These are phyloP conservation scores for Echium plantagineum DNA, from an alignment of 257 asterid species.

Conservation along the genomic window DNA sequence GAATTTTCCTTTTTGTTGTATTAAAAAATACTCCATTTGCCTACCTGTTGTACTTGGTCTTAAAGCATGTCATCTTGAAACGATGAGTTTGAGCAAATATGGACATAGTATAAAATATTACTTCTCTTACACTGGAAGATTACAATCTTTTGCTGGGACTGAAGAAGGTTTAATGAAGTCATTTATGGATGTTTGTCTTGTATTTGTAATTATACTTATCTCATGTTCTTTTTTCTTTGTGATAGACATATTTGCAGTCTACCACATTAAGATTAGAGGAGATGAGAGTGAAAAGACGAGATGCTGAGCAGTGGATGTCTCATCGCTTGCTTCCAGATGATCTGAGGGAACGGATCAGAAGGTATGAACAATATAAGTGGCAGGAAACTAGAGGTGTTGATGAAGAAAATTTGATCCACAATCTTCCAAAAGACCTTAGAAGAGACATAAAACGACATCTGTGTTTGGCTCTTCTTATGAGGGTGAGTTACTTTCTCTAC, in stretches of 20 bases:
- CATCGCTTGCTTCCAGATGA: slow-evolving; percentile 87
- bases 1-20: too few species aligned
- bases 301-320: slow-evolving; percentile 98
- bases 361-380: slow-evolving; percentile 93
- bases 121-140: too few species aligned
- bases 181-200: neutral
- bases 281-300: slow-evolving; percentile 96
- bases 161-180: neutral
- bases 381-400: slow-evolving; percentile 97
- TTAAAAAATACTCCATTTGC: too few species aligned
- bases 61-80: too few species aligned
- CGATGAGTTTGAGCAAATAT: too few species aligned
- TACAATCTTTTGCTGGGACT: too few species aligned
- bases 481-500: slow-evolving; percentile 36
- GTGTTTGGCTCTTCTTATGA: slow-evolving; percentile 73
- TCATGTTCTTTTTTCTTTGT: slow-evolving; percentile 19
- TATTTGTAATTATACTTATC: neutral
- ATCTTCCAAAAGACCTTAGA: slow-evolving; percentile 94
- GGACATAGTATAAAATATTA: too few species aligned
- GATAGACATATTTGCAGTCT: slow-evolving; percentile 89
- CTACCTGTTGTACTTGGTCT: too few species aligned
- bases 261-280: slow-evolving; percentile 86
- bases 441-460: slow-evolving; percentile 95
- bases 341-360: slow-evolving; percentile 69
- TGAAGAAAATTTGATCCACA: slow-evolving; percentile 68